These are phyloP conservation scores for Eustoma russellianum DNA, from an alignment of 257 asterid genomes.

Conservation along the genomic window DNA sequence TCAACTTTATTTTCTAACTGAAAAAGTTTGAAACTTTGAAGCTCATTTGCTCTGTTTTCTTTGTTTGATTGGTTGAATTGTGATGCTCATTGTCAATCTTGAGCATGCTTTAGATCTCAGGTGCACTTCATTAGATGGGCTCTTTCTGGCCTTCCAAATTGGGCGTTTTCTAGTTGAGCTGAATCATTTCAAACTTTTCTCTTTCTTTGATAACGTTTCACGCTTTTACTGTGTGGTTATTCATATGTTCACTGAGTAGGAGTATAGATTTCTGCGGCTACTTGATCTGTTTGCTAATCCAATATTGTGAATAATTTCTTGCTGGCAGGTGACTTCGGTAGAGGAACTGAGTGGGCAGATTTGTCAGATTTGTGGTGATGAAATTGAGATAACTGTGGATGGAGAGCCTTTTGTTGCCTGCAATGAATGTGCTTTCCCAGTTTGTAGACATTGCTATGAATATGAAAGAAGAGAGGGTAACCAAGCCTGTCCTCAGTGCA, in stretches of 20 bases:
- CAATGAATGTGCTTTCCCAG: constrained; percentile 91
- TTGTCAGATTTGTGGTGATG: constrained; percentile 99
- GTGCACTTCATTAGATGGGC: constrained; percentile 12
- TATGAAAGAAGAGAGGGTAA: constrained; percentile 92
- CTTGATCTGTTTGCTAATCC: constrained; percentile 21
- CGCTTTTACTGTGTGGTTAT: constrained; percentile 3
- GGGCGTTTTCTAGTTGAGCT: no score
- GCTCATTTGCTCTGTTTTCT: constrained; percentile 10
- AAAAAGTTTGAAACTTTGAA: constrained; percentile 17
- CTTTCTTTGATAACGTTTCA: constrained; percentile 24
- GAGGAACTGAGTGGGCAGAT: constrained; percentile 89
- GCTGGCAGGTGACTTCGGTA: constrained; percentile 76
- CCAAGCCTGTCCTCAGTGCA: constrained; percentile 97
- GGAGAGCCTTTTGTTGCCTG: constrained; percentile 96
- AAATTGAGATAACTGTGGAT: constrained; percentile 59
- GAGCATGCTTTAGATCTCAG: constrained; percentile 9
- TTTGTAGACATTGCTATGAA: constrained; percentile 82
- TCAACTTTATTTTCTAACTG: constrained; percentile 7
- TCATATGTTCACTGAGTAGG: not conserved
- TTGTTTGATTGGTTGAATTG: constrained; percentile 6
- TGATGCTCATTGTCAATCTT: not conserved
- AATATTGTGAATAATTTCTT: not conserved
- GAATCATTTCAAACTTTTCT: constrained; percentile 3
- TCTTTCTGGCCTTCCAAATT: no score
- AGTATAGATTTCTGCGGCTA: constrained; percentile 6